Evolutionary conservation across 2,329 filamentous ascomycete species (phyloP).

Genomic region (Monosporascus sp.): DNA sequence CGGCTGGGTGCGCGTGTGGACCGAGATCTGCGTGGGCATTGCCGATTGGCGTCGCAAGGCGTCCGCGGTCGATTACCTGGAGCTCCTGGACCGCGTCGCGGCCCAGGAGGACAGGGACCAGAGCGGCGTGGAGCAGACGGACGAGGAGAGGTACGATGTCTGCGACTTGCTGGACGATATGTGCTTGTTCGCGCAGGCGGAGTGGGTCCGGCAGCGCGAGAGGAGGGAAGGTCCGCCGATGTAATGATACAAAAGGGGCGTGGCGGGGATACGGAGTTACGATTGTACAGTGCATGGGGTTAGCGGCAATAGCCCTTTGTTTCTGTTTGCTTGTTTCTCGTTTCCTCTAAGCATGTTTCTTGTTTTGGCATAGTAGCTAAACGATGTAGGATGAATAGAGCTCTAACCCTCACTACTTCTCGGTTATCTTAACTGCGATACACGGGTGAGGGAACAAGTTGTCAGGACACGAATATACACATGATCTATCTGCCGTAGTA

Average conservation of each 20-base stretch:
- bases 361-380: neutral
- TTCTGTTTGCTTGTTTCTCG: neutral
- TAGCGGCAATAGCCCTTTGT: neutral
- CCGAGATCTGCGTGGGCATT: conserved; percentile 26
- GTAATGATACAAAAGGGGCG: conserved; percentile 1
- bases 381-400: neutral
- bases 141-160: conserved; percentile 26
- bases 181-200: conserved; percentile 26
- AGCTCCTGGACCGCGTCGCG: conserved; percentile 21
- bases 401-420: too few relatives aligned
- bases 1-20: conserved; percentile 22
- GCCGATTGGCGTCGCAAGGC: conserved; percentile 14
- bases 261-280: too few relatives aligned
- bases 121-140: neutral
- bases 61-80: conserved; percentile 8
- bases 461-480: too few relatives aligned
- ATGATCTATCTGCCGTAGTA: too few relatives aligned
- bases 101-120: conserved; percentile 25
- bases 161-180: conserved; percentile 31
- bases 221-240: conserved; percentile 8
- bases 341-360: neutral
- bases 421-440: too few relatives aligned
- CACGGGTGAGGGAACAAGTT: too few relatives aligned
- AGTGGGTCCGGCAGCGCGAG: conserved; percentile 17
- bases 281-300: too few relatives aligned